phyloP scores from a whole-genome alignment of 1,139 yeast species.

The Pichia sp. region DNA sequence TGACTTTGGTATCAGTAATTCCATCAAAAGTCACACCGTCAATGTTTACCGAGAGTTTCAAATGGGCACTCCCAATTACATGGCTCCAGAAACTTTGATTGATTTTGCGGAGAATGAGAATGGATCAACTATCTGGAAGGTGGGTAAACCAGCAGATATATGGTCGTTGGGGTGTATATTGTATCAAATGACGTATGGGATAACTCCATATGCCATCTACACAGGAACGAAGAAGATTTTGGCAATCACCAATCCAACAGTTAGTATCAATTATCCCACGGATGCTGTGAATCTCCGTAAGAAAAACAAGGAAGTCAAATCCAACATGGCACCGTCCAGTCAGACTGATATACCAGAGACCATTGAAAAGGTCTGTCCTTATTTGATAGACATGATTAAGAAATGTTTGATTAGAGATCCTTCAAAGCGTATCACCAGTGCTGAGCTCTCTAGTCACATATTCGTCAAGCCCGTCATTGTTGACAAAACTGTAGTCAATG shows the following conservation, averaged over 20 bases:
- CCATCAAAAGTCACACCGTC: constrained; percentile 87
- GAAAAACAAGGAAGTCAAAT: constrained; percentile 13
- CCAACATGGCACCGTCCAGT: too few relatives aligned
- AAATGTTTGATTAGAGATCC: constrained; percentile 74
- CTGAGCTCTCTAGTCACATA: constrained; percentile 46
- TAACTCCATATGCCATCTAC: constrained; percentile 81
- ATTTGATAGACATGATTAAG: constrained; percentile 62
- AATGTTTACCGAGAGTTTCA: constrained; percentile 87
- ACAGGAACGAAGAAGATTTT: constrained; percentile 72
- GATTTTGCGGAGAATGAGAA: constrained; percentile 38
- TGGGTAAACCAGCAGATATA: constrained; percentile 92
- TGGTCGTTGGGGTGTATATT: constrained; percentile 98
- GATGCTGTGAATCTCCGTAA: constrained; percentile 21
- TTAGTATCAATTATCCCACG: constrained; percentile 61
- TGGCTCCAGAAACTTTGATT: constrained; percentile 94
- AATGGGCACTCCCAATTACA: constrained; percentile 93
- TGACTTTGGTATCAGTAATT: constrained; percentile 95
- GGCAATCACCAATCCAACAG: constrained; percentile 83
- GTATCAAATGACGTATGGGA: constrained; percentile 92
- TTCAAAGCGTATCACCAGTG: constrained; percentile 55
- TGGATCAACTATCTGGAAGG: constrained; percentile 50
- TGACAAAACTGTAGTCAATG: constrained; percentile 58
- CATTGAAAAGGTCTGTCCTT: constrained; percentile 16
- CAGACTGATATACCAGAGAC: too few relatives aligned
- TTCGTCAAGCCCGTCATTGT: constrained; percentile 75